A percentile compares a stretch with the other conserved stretches of the same genome.
phyloP scores from a whole-genome alignment of 2,329 filamentous ascomycete genomes.

The Calonectria naviculata region DNA sequence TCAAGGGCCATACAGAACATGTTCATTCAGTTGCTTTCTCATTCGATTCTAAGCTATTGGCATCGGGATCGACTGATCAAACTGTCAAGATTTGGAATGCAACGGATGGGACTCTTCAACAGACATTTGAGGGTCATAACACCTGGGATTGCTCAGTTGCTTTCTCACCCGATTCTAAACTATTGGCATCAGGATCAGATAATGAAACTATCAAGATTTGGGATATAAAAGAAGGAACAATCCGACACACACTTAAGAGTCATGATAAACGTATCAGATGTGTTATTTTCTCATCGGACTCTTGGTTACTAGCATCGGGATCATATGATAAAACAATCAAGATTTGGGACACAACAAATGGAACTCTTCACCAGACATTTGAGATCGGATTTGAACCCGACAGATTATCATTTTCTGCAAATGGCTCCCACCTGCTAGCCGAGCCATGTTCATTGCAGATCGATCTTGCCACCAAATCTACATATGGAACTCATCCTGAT shows the following conservation, averaged over 20 bases:
- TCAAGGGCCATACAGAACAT: neutral
- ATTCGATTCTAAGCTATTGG: neutral
- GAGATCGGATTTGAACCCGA: neutral
- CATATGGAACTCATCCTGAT: too few species aligned
- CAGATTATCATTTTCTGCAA: neutral
- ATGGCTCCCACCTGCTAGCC: neutral
- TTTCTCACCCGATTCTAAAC: neutral
- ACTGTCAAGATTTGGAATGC: neutral
- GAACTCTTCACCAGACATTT: neutral
- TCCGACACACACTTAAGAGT: neutral
- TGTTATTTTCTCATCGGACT: neutral
- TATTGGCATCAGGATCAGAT: neutral
- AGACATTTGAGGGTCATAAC: neutral
- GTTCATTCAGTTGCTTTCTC: neutral
- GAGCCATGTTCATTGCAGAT: neutral
- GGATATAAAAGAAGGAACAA: neutral
- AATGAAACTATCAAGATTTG: neutral
- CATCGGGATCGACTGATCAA: neutral
- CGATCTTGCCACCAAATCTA: too few species aligned
- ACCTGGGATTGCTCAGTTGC: neutral
- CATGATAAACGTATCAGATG: too few species aligned
- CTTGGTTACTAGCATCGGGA: neutral
- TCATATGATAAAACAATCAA: neutral
- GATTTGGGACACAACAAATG: neutral
- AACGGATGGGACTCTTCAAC: neutral